These are phyloP conservation scores for Aspergillus floridensis DNA, from an alignment of 2,329 filamentous ascomycete genomes.

Conservation along the genomic window DNA sequence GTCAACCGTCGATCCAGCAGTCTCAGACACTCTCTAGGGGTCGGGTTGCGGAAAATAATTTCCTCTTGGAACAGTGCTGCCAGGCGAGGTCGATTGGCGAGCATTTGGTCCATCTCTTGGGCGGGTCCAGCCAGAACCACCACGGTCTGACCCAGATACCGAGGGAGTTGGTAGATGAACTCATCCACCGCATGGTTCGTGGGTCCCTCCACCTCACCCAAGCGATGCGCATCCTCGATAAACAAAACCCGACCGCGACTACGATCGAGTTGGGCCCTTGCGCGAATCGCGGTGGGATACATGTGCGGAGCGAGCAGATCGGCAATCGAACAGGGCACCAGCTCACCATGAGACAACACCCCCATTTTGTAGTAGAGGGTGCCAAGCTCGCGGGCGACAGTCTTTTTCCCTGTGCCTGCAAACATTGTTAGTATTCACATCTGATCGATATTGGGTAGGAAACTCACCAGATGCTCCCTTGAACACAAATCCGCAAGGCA, in stretches of 20 bases:
- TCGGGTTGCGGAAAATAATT: constrained; percentile 20
- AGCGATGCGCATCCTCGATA: constrained; percentile 19
- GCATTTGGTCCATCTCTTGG: constrained; percentile 19
- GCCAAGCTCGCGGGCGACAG: constrained; percentile 16
- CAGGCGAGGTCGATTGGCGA: constrained; percentile 18
- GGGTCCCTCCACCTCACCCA: constrained; percentile 13
- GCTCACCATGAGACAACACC: constrained; percentile 10
- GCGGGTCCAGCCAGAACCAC: constrained; percentile 19
- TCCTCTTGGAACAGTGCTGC: constrained; percentile 21
- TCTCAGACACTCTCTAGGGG: constrained; percentile 19
- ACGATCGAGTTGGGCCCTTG: constrained; percentile 13
- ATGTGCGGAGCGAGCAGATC: constrained; percentile 11
- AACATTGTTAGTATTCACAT: background rate
- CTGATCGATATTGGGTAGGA: background rate
- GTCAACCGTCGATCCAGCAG: constrained; percentile 18
- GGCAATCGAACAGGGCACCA: constrained; percentile 18
- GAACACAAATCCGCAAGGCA: constrained; percentile 20
- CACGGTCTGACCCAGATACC: constrained; percentile 14
- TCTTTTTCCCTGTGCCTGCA: constrained; percentile 17
- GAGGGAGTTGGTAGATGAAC: constrained; percentile 18
- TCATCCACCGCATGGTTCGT: constrained; percentile 15
- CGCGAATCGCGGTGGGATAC: constrained; percentile 10
- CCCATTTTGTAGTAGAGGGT: constrained; percentile 24
- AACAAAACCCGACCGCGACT: constrained; percentile 18
- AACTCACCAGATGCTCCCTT: constrained; percentile 19